Percentiles rank a stretch among this genome's conserved stretches.
phyloP scores from a whole-genome alignment of 495 filamentous ascomycete genomes.

The Penicillium samsonianum region DNA sequence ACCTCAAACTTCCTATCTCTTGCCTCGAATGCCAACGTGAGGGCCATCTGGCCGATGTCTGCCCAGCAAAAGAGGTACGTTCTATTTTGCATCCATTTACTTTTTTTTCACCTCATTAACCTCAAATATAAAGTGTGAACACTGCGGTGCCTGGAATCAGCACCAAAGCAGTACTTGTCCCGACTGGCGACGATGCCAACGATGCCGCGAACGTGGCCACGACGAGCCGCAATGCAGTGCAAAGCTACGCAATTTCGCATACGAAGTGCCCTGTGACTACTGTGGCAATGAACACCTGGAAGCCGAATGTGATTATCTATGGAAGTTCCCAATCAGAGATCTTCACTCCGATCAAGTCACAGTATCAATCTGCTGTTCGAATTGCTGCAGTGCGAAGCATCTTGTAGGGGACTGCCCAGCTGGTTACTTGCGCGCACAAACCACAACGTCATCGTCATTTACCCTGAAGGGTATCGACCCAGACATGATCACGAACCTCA shows the following conservation, averaged over 20 bases:
- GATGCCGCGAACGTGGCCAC: slow-evolving; percentile 51
- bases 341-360: slow-evolving; percentile 26
- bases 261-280: slow-evolving; percentile 47
- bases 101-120: slow-evolving; percentile 10
- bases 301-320: slow-evolving; percentile 44
- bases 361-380: slow-evolving; percentile 51
- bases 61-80: slow-evolving; percentile 46
- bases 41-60: slow-evolving; percentile 49
- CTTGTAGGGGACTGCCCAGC: slow-evolving; percentile 48
- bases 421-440: slow-evolving; percentile 23
- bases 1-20: slow-evolving; percentile 64
- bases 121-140: slow-evolving; percentile 33
- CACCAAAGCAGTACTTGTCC: slow-evolving; percentile 45
- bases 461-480: slow-evolving; percentile 40
- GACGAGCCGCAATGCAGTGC: slow-evolving; percentile 39
- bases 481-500: slow-evolving; percentile 39
- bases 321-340: slow-evolving; percentile 37
- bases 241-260: slow-evolving; percentile 37
- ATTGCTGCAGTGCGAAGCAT: slow-evolving; percentile 48
- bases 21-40: slow-evolving; percentile 48
- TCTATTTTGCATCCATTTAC: neutral
- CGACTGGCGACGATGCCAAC: slow-evolving; percentile 42
- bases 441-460: slow-evolving; percentile 33
- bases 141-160: slow-evolving; percentile 44
- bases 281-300: slow-evolving; percentile 49